Evolutionary conservation across 129 eudicot genomes (phyloP), one percentile per base, ranked within the genome.

Genomic region (Glebionis coronaria): DNA sequence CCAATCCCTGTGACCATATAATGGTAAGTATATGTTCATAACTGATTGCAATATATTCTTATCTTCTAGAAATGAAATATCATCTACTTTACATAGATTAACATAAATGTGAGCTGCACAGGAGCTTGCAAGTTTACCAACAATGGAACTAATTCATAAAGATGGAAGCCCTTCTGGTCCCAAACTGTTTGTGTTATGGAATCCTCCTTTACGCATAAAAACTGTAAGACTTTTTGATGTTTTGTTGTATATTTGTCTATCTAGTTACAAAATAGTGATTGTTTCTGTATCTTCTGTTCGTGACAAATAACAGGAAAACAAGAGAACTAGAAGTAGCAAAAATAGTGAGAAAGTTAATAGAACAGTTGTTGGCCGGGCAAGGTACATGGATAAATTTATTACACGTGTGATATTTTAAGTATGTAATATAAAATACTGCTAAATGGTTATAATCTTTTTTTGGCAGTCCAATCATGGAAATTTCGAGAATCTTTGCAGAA

Each of bases 151-250:
- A 78, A 89, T 93, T 78, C 78, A 84, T 56, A 86, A 86, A 52
- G 99, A 93, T 71, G 99, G 99, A 19, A 93, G 99, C 75, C 99
- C 99, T 74, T 93, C 99, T 60, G 97, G 86, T 58, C 81, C 76
- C 68, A 93, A 93, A 79, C 73, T 64, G 76, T 93, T 93, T 78
- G 79, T 82, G 63, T 85, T 93, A 53, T 93, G 99, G 99, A 89
- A 93, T 79, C 99, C 99, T 71, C 97, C 99, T 77, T 77, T 84
- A 44, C 76, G 74, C 81, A 74, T 76, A 60, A 77, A 73, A 81
- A 80, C 80, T 71, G 99, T 93, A 74, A 71, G 90, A 55, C 56
- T 56, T 75, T 27, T 65, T 52, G 45, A 51, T 27, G 21, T 35
- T 66, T 61, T 53, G 15, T 40, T 62, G 19, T 54, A 64, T 56